Base-by-base conservation (phyloP, 2,329 filamentous ascomycete genomes). In the Delphinella strobiligena region DNA sequence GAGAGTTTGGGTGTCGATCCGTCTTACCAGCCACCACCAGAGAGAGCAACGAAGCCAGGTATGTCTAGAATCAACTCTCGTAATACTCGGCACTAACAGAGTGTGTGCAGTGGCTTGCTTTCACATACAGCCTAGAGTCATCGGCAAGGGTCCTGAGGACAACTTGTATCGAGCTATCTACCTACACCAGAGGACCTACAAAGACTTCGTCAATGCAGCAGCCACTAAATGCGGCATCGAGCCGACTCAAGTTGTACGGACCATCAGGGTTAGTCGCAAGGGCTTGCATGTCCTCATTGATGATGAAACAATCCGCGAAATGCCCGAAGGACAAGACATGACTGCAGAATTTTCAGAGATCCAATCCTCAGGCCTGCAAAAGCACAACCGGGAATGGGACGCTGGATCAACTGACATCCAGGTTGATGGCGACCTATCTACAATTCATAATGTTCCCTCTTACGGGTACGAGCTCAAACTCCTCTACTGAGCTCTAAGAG, bases 271-370 rank as follows among this genome's bases (percentile, higher is more conserved):
- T 38, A 80, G 84, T 31, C 69, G 78, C 11, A 78, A 78, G 47
- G 86, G 86, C 0, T 63, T 95, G 1, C 78, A 87, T 52, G 78
- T 96, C 40, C 76, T 93, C 54, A 73, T 96, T 51, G 91, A 96
- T 53, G 87, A 96, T 53, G 87, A 95, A 46, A 80, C 93, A 35
- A 75, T 96, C 22, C 74, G 74, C 33, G 82, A 89, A 58, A 68
- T 96, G 38, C 74, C 78, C 2, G 91, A 98, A 62, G 88, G 87
- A 22, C 86, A 96, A 59, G 89, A 94, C 54, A 91, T 96, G 81
- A 66, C 72, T 29, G 73, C 74, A 31, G 76, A 81, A 50, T 74
- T 80, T 43, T 71, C 91, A 49, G 68, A 83, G 33, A 48, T 64
- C 41, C 56, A 63, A 36, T 58, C 66, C 37, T 59, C 51, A 43